These are phyloP conservation scores for Zasmidium angulare DNA, from an alignment of 2,329 filamentous ascomycete species.

Conservation along the genomic window DNA sequence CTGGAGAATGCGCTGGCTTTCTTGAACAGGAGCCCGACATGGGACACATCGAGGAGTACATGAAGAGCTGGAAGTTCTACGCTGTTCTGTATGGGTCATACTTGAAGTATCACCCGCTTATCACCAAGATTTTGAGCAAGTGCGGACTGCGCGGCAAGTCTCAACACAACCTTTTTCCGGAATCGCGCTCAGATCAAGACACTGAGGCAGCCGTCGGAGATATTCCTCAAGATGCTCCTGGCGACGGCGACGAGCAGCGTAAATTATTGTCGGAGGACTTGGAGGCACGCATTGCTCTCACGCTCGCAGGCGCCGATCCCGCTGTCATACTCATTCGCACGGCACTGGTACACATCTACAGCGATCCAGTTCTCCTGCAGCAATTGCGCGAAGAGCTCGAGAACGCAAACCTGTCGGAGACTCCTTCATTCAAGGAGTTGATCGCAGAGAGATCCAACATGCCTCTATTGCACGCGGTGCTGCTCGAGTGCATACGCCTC, in stretches of 20 bases:
- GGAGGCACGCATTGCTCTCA: constrained; percentile 18
- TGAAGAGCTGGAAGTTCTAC: constrained; percentile 19
- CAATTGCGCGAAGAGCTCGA: constrained; percentile 19
- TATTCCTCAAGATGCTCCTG: not conserved
- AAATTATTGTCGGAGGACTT: not conserved
- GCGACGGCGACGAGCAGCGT: not conserved
- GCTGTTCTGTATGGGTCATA: constrained; percentile 24
- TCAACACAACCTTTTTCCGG: not conserved
- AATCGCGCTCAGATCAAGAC: not conserved
- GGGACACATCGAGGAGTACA: not conserved
- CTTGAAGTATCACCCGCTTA: constrained; percentile 23
- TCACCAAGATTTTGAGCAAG: constrained; percentile 11
- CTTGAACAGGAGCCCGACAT: constrained; percentile 9
- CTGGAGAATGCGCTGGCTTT: constrained; percentile 21
- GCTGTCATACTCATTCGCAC: constrained; percentile 14
- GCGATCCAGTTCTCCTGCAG: constrained; percentile 14
- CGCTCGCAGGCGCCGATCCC: constrained; percentile 20
- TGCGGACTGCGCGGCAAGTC: not conserved
- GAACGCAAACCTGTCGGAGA: not conserved
- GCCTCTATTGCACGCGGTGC: constrained; percentile 16
- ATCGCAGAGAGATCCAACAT: constrained; percentile 8
- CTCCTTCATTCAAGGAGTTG: constrained; percentile 15
- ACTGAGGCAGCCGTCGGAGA: not conserved
- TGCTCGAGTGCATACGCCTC: constrained; percentile 18
- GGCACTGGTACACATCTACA: constrained; percentile 19